Evolutionary conservation across 2,329 filamentous ascomycete genomes (phyloP).

Genomic region (Ascochyta koolunga): DNA sequence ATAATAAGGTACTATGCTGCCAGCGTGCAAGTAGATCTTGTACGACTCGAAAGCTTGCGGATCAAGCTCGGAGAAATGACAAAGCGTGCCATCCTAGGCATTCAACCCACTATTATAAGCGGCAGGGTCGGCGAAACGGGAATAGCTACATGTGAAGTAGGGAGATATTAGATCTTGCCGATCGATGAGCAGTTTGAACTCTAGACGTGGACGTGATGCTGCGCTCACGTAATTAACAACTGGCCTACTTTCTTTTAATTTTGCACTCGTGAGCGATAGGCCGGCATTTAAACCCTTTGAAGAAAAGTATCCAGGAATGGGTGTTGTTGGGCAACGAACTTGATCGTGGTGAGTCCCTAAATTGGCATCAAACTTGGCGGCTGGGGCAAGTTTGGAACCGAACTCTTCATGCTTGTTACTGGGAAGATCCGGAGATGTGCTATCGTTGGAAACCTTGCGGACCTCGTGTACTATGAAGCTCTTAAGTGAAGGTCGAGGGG

Average conservation of each 20-base stretch:
- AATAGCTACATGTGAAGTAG: constrained; percentile 2
- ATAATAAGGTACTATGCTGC: not conserved
- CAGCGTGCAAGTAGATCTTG: not conserved
- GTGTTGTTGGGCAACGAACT: not conserved
- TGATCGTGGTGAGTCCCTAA: not conserved
- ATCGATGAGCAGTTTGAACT: not conserved
- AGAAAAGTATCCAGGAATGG: not conserved
- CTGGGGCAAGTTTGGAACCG: not conserved
- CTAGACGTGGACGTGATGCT: not conserved
- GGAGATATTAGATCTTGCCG: not conserved
- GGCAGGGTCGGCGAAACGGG: not conserved
- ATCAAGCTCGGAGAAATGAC: not conserved
- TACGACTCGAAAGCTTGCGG: not conserved
- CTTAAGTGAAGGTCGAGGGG: not conserved
- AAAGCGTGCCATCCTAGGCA: not conserved
- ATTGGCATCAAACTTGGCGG: too few relatives aligned
- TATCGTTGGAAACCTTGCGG: not conserved
- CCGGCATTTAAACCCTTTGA: not conserved
- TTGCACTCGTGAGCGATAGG: not conserved
- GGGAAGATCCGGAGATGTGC: not conserved
- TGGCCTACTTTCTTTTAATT: too few relatives aligned
- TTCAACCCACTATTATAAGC: not conserved
- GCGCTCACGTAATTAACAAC: not conserved
- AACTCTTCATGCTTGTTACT: not conserved
- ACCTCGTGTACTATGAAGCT: constrained; percentile 1